Evolutionary conservation across 1,284 basidiomycete species (phyloP), one percentile per base, ranked within the genome.

Genomic region (Ustilago vetiveriae): DNA sequence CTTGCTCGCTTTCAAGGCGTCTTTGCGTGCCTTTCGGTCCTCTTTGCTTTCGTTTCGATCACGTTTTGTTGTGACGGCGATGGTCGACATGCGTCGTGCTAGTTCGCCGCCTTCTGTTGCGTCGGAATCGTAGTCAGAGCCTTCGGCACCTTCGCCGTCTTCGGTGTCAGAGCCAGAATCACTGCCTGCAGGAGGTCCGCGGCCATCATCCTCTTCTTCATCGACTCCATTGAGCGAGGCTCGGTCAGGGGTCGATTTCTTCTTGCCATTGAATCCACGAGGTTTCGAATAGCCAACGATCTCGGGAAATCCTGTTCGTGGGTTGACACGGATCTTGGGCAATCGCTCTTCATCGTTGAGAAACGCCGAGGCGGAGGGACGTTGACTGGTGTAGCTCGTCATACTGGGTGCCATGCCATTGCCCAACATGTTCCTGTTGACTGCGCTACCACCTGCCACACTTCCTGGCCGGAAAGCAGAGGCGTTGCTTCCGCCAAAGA

Each of bases 11-110:
- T 97, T 98, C 32, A 93, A 88, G 1, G 88, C 89, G n/a, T 88
- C 85, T 82, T 98, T 99, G 19, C 96, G 88, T 0, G 88, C 88
- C 76, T 89, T 92, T 83, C 92, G 92, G 40, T 92, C 92, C 72
- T 94, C 93, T 54, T 88, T 88, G 3, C 88, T 86, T 83, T 99
- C 96, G 65, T 75, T 75, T 9, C 68, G 47, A 37, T 74, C 63
- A 4, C 76, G 64, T 40, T 66, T 71, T 17, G 55, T 32, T 0
- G 62, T 69, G 13, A 55, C 58, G 11, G 53, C 56, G 29, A 54
- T 57, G 37, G 47, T 62, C 19, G 57, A 50, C 23, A 57, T 38
- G 2, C 23, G 44, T 22, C 56, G 33, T 11, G 55, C 55, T 4
- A 54, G 17, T 41, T 53, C 27, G 35, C 56, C 66, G 19, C 53